Conservation (phyloP, 306 rosid species). For the Vigna mungo region DNA sequence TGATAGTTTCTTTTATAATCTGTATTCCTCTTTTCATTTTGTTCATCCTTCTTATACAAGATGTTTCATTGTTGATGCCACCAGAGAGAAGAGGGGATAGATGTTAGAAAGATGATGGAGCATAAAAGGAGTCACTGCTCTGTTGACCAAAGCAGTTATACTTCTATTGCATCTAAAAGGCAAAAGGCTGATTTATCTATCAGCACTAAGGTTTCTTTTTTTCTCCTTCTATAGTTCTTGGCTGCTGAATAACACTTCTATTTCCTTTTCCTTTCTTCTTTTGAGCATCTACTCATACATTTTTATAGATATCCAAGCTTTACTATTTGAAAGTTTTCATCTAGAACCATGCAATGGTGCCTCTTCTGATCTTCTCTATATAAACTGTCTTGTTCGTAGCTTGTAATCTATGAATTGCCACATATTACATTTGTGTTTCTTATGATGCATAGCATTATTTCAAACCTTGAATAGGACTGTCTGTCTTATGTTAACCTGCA, state of each 20-base stretch:
- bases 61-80: constrained; percentile 40
- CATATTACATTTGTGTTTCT: background rate
- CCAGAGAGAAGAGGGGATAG: constrained; percentile 78
- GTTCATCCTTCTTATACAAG: constrained; percentile 16
- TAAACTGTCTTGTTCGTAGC: background rate
- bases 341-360: constrained; percentile 17
- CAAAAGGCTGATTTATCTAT: constrained; percentile 83
- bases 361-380: constrained; percentile 10
- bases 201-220: constrained; percentile 73
- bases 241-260: constrained; percentile 10
- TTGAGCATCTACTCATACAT: background rate
- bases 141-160: constrained; percentile 72
- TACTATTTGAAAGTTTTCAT: background rate
- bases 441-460: background rate
- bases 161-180: constrained; percentile 82
- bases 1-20: background rate
- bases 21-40: background rate
- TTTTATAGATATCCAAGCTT: background rate
- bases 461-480: constrained; percentile 1
- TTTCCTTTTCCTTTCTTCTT: constrained; percentile 6
- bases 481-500: background rate
- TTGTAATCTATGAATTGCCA: background rate
- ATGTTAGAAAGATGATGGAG: constrained; percentile 79
- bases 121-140: constrained; percentile 85
- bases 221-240: constrained; percentile 21